phyloP scores from a whole-genome alignment of 352 stramenopile genomes.

The Phytophthora kernoviae region DNA sequence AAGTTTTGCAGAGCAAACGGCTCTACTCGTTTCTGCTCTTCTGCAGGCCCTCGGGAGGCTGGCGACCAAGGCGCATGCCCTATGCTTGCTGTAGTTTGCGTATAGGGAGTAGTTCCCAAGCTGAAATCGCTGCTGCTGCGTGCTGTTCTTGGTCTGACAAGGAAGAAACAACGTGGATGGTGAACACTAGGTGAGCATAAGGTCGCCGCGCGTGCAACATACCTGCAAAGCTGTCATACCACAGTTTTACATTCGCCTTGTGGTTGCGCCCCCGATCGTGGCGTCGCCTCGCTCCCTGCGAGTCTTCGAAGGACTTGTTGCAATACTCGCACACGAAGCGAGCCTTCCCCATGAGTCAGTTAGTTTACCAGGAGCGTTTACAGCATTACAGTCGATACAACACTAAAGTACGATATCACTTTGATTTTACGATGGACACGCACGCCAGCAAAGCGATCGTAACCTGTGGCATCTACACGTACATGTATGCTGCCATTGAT shows the following conservation, averaged over 20 bases:
- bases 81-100: neutral
- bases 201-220: too few relatives aligned
- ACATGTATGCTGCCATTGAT: too few relatives aligned
- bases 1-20: conserved; percentile 30
- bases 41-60: neutral
- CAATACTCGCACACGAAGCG: conserved; percentile 82
- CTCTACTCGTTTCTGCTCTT: neutral
- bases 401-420: conserved; percentile 58
- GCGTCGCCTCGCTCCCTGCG: conserved; percentile 64
- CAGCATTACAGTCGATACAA: neutral
- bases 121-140: conserved; percentile 7
- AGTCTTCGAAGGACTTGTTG: conserved; percentile 84
- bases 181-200: neutral
- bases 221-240: conserved; percentile 83
- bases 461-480: too few relatives aligned
- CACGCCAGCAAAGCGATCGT: too few relatives aligned
- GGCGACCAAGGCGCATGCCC: conserved; percentile 5
- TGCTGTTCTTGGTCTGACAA: conserved; percentile 50
- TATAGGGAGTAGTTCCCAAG: too few relatives aligned
- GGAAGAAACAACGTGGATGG: conserved; percentile 4
- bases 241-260: conserved; percentile 85
- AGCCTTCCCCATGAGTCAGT: conserved; percentile 60
- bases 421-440: too few relatives aligned
- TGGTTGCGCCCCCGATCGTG: conserved; percentile 76
- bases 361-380: too few relatives aligned